Conservation (phyloP, 108 stramenopile genomes). For the Chaetoceros muelleri region DNA sequence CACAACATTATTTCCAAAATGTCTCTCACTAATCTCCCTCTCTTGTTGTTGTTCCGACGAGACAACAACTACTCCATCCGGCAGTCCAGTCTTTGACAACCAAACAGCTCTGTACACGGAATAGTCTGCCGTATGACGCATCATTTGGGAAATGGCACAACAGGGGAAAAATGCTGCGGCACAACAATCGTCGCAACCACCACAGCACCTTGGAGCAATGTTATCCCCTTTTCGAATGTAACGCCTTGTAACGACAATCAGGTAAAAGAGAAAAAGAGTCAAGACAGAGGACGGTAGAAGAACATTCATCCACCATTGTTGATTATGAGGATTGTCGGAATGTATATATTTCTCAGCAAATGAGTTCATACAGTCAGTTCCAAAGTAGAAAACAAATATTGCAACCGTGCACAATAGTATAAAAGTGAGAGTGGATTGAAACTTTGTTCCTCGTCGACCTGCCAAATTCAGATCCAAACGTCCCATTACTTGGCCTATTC, state of each 20-base stretch:
- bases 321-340: background rate
- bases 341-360: background rate
- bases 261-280: background rate
- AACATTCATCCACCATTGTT: background rate
- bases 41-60: too few species aligned
- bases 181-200: conserved; percentile 18
- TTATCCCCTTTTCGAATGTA: conserved; percentile 7
- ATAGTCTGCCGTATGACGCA: conserved; percentile 26
- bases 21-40: too few species aligned
- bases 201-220: conserved; percentile 8
- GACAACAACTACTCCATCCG: conserved; percentile 1
- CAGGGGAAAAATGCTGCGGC: conserved; percentile 12
- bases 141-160: conserved; percentile 21
- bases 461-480: conserved; percentile 40
- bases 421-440: conserved; percentile 15
- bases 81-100: conserved; percentile 26
- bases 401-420: conserved; percentile 2
- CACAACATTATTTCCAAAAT: too few species aligned
- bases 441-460: conserved; percentile 13
- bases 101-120: conserved; percentile 9
- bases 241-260: background rate
- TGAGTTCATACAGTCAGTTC: background rate
- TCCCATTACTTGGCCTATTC: conserved; percentile 45
- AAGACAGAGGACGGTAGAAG: background rate
- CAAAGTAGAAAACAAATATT: background rate